Percentiles rank a stretch among this genome's conserved stretches.
Evolutionary conservation across 306 rosid species (phyloP).

Genomic region (Gastrolobium bilobum): DNA sequence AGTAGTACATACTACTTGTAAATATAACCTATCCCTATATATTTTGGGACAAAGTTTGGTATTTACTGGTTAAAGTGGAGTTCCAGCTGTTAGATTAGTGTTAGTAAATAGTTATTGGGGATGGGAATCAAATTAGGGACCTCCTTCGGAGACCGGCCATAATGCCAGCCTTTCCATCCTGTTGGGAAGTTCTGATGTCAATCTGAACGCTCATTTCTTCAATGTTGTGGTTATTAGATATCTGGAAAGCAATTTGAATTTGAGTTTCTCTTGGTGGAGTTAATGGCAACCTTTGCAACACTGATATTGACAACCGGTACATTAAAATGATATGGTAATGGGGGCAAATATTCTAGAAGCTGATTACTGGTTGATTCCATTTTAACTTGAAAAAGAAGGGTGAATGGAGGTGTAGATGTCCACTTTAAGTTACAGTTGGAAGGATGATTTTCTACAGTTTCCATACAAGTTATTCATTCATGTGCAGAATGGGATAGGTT

Average conservation of each 20-base stretch:
- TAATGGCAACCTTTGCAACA: constrained; percentile 7
- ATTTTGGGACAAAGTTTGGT: neutral
- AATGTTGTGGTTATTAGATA: constrained; percentile 1
- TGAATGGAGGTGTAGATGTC: neutral
- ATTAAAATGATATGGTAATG: neutral
- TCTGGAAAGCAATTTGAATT: constrained; percentile 31
- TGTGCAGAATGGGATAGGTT: neutral
- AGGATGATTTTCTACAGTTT: neutral
- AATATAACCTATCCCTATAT: neutral
- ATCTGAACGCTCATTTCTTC: constrained; percentile 6
- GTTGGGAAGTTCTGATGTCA: neutral
- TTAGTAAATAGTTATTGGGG: neutral
- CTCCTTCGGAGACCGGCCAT: constrained; percentile 3
- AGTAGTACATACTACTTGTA: too few relatives aligned
- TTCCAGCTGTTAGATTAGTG: constrained; percentile 3
- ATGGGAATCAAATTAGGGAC: constrained; percentile 24
- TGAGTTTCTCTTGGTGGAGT: constrained; percentile 34
- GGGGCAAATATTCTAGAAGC: neutral
- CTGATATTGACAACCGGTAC: constrained; percentile 1
- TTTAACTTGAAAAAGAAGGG: constrained; percentile 7
- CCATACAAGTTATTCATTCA: neutral
- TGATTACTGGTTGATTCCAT: constrained; percentile 24
- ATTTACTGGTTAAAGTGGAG: constrained; percentile 17
- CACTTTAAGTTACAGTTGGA: constrained; percentile 10
- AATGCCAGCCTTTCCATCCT: neutral